phyloP scores from a whole-genome alignment of 768 basidiomycete species.

The Sarcodon sp. region DNA sequence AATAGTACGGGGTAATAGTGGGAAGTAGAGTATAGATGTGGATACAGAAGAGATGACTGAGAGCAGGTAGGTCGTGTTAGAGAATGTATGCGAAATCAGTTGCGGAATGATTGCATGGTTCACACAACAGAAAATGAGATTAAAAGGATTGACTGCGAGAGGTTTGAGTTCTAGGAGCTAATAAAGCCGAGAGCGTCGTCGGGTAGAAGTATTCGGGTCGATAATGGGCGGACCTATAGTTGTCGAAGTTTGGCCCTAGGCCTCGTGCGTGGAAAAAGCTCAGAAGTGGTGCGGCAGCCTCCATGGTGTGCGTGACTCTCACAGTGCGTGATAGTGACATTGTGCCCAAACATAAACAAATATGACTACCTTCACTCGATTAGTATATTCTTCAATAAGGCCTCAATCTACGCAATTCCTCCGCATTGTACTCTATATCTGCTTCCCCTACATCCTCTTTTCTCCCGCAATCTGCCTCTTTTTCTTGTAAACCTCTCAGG shows the following conservation, averaged over 20 bases:
- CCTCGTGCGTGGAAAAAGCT: constrained; percentile 1
- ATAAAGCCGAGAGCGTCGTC: no score
- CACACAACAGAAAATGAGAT: not conserved
- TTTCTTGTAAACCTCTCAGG: constrained; percentile 30
- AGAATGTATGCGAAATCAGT: constrained; percentile 5
- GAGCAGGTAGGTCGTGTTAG: constrained; percentile 5
- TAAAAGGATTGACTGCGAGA: no score
- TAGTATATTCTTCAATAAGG: constrained; percentile 32
- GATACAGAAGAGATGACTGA: constrained; percentile 10
- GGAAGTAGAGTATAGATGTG: constrained; percentile 9
- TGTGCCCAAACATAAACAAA: constrained; percentile 5
- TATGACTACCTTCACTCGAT: not conserved
- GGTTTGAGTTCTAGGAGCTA: no score
- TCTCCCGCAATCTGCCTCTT: constrained; percentile 7
- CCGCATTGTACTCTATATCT: constrained; percentile 50
- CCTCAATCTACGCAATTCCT: constrained; percentile 44
- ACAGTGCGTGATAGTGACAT: constrained; percentile 5
- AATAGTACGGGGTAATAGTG: constrained; percentile 7
- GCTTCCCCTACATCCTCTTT: constrained; percentile 14
- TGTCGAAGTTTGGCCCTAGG: not conserved
- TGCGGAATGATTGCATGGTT: constrained; percentile 6
- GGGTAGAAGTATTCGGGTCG: no score
- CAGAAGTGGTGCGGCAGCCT: constrained; percentile 4
- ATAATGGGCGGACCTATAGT: no score
- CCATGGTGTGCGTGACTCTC: not conserved